Percentiles rank a stretch among this genome's conserved stretches.
These are phyloP conservation scores for Penicillium herquei DNA, from an alignment of 495 filamentous ascomycete species.

Conservation along the genomic window DNA sequence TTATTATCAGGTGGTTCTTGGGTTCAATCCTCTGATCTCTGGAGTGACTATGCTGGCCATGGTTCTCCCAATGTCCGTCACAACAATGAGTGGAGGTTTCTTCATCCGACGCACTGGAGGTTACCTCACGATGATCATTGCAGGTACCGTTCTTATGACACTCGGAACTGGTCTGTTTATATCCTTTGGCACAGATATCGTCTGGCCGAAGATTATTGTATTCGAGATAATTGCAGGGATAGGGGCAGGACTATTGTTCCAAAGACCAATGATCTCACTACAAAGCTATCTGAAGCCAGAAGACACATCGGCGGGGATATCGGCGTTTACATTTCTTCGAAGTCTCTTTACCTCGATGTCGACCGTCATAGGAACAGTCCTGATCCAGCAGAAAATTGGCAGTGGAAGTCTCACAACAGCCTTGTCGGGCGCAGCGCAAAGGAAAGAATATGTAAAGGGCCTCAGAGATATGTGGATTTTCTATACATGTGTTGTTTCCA, in stretches of 20 bases:
- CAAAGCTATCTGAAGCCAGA: slow-evolving; percentile 30
- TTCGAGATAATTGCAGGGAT: slow-evolving; percentile 51
- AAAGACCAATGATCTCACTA: slow-evolving; percentile 49
- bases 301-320: slow-evolving; percentile 37
- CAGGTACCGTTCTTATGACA: slow-evolving; percentile 54
- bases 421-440: not conserved
- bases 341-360: slow-evolving; percentile 34
- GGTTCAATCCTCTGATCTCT: slow-evolving; percentile 4
- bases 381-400: not conserved
- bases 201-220: slow-evolving; percentile 60
- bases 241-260: slow-evolving; percentile 67
- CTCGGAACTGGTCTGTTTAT: slow-evolving; percentile 63
- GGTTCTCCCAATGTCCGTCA: slow-evolving; percentile 5
- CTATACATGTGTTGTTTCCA: not conserved
- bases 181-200: slow-evolving; percentile 46
- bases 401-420: not conserved
- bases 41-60: slow-evolving; percentile 6
- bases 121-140: slow-evolving; percentile 44
- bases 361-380: slow-evolving; percentile 43
- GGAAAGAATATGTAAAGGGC: not conserved
- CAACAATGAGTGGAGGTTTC: slow-evolving; percentile 24
- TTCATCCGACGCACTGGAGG: slow-evolving; percentile 28
- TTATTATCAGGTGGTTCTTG: slow-evolving; percentile 8
- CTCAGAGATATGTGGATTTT: not conserved
- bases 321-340: slow-evolving; percentile 37